A percentile compares a stretch with the other conserved stretches of the same genome.
These are phyloP conservation scores for Lachnellula suecica DNA, from an alignment of 2,329 filamentous ascomycete genomes.

Conservation along the genomic window DNA sequence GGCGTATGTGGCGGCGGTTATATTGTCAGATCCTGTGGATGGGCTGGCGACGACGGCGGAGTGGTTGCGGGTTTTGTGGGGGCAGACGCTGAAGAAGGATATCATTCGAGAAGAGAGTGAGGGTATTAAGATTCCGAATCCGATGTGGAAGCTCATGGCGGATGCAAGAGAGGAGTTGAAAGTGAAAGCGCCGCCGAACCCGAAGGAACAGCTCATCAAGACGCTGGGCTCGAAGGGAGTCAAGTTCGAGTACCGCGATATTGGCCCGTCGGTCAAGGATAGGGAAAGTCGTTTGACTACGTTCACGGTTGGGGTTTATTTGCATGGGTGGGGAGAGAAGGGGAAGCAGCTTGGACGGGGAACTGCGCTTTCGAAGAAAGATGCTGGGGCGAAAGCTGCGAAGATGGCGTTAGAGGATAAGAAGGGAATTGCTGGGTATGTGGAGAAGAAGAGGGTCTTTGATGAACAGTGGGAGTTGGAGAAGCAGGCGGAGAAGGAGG, in stretches of 20 bases:
- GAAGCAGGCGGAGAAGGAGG: slow-evolving; percentile 21
- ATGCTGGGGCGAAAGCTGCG: slow-evolving; percentile 69
- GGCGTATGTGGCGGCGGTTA: slow-evolving; percentile 79
- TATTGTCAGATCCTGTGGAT: slow-evolving; percentile 62
- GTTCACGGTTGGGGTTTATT: slow-evolving; percentile 62
- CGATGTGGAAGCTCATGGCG: slow-evolving; percentile 29
- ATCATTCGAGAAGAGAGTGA: slow-evolving; percentile 41
- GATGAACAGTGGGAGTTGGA: slow-evolving; percentile 36
- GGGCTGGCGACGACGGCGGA: slow-evolving; percentile 61
- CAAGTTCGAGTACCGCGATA: slow-evolving; percentile 60
- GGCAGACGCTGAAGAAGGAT: slow-evolving; percentile 57
- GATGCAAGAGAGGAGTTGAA: slow-evolving; percentile 6
- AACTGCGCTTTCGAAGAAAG: slow-evolving; percentile 64
- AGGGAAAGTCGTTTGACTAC: slow-evolving; percentile 52
- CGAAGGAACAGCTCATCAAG: slow-evolving; percentile 54
- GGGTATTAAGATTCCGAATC: slow-evolving; percentile 21
- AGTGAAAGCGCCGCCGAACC: slow-evolving; percentile 32
- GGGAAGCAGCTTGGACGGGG: slow-evolving; percentile 62
- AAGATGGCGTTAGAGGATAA: slow-evolving; percentile 62
- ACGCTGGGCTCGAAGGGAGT: slow-evolving; percentile 53
- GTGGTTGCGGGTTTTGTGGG: slow-evolving; percentile 80
- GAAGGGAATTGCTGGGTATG: slow-evolving; percentile 51
- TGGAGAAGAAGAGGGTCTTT: slow-evolving; percentile 44
- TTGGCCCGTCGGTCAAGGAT: slow-evolving; percentile 52
- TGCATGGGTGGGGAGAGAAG: slow-evolving; percentile 68